Base-by-base conservation (phyloP, 2,329 filamentous ascomycete genomes). In the Phialemonium atrogriseum region DNA sequence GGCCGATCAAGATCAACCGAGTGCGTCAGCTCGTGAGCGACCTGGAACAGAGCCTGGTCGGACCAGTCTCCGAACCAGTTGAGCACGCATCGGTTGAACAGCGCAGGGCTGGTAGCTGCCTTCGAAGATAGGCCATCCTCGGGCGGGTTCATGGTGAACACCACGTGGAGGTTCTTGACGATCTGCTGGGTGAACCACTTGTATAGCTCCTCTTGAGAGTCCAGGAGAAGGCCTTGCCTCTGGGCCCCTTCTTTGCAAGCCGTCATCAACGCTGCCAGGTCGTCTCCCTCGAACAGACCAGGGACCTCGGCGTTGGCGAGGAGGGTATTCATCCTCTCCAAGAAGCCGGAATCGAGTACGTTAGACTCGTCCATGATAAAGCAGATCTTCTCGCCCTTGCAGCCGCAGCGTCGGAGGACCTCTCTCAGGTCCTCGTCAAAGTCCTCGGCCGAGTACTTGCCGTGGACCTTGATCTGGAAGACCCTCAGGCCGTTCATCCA, bases 51-150 rank as follows among this genome's bases (percentile, higher is more conserved):
- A 22, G 91, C 93, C 62, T 98, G 91, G 56, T 98, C 91, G 32
- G 91, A 98, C 91, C 91, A 99, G 61, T 99, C 91, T 43, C 91
- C 91, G 55, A 98, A 95, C 91, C 91, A 99, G 62, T 99, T 98
- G 47, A 99, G 80, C 29, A 99, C 91, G 54, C 91, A 99, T 70
- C 91, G 82, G 66, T 99, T 99, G 80, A 99, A 99, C 50, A 99
- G 64, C 24, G 91, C 91, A 38, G 91, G 91, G 72, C 87, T 95
- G 4, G 93, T 98, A 17, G 91, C 93, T 35, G 91, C 91, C 65
- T 95, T 96, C 19, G 87, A 94, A 2, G 85, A 91, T 7, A 99
- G 65, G 1, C 91, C 89, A 46, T 91, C 91, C 52, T 95, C 86
- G 0, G 91, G 93, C 10, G 91, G 91, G 58, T 99, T 99, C 91